These are phyloP conservation scores for Trametes cinnabarina DNA, from an alignment of 768 basidiomycete genomes.

Conservation along the genomic window DNA sequence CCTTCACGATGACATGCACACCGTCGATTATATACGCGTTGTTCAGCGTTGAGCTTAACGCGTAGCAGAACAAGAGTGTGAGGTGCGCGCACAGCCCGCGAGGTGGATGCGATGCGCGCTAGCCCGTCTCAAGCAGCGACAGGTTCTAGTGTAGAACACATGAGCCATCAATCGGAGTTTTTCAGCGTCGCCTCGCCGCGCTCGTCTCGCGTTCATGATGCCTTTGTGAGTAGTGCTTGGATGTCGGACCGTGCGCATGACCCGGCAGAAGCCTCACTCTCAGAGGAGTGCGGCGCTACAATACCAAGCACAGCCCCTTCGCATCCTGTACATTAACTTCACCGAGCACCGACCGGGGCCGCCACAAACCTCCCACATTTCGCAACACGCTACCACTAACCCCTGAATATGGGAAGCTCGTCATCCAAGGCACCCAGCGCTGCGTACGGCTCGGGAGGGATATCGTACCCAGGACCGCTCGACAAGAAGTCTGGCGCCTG, in stretches of 20 bases:
- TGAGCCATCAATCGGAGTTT: not conserved
- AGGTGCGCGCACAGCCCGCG: not conserved
- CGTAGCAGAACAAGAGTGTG: not conserved
- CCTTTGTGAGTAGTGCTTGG: not conserved
- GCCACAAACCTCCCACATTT: not conserved
- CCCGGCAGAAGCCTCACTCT: not conserved
- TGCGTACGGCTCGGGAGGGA: constrained; percentile 4
- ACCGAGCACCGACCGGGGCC: not conserved
- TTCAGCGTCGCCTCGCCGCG: not conserved
- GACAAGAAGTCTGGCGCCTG: constrained; percentile 4
- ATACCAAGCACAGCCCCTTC: not conserved
- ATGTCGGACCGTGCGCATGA: not conserved
- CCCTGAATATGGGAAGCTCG: constrained; percentile 15
- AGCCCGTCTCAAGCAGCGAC: not conserved
- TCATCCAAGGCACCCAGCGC: constrained; percentile 16
- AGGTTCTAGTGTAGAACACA: not conserved
- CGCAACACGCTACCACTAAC: not conserved
- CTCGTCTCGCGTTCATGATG: not conserved
- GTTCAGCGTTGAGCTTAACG: not conserved
- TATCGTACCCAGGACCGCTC: constrained; percentile 15
- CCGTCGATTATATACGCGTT: not conserved
- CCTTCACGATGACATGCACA: not conserved
- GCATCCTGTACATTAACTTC: not conserved
- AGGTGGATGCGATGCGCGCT: constrained; percentile 1
- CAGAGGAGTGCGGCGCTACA: not conserved